Base-by-base conservation (phyloP, 2,329 filamentous ascomycete genomes). In the Colletotrichum sp. region DNA sequence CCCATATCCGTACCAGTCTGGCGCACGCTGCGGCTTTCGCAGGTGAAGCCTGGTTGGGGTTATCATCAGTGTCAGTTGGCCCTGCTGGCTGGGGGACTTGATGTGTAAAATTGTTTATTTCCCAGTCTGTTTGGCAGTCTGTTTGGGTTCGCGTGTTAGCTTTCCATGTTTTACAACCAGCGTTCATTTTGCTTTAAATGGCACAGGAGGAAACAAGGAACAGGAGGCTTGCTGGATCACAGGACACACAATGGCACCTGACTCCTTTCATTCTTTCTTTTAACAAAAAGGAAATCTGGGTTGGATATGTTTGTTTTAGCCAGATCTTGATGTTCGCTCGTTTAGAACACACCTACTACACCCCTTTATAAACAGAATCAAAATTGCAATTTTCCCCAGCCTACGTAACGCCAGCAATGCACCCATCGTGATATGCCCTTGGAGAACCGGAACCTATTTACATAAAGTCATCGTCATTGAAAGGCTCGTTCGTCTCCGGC, bases 391-490 rank as follows among this genome's bases (percentile, higher is more conserved):
- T 62, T 24, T 34, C 28, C 30, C 30, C 30, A 21, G n/a, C 62
- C 36, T 18, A 18, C 9, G 34, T 34, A n/a, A 32, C 15, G n/a
- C 18, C 32, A 15, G 34, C 9, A 24, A 62, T 62, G 59, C 59
- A 21, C 21, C 59, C 44, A 21, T 21, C 44, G 18, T 7, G 1
- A 52, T 52, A 1, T 52, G 44, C 1, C n/a, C 44, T 52, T 21
- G 3, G 8, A 52, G n/a, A 52, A 36, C 18, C 62, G 15, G 16
- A 21, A 28, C 21, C 18, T 26, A 15, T 80, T 76, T 83, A 85
- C 87, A 88, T 88, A 21, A 88, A 88, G 75, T 87, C 84, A 57
- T 89, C 87, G 75, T 88, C 87, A 18, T 87, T 81, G 68, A 82
- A 86, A 13, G 77, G 80, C 77, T 81, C 75, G 30, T 73, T 78